Conservation (phyloP, 1,284 basidiomycete genomes). For the Entoloma clypeatum region DNA sequence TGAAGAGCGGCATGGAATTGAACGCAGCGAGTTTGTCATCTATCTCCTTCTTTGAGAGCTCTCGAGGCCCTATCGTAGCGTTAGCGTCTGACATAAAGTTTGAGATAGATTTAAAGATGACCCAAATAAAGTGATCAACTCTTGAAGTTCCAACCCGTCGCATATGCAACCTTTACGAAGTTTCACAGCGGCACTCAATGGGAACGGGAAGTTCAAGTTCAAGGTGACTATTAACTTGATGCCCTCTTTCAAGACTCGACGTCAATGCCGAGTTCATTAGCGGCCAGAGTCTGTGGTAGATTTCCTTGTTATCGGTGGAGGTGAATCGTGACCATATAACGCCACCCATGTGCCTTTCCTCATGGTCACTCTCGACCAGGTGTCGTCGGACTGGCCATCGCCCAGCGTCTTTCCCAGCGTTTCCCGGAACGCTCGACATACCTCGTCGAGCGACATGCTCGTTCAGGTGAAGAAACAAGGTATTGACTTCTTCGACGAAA, state of each 20-base stretch:
- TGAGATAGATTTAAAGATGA: background rate
- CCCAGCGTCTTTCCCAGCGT: slow-evolving; percentile 65
- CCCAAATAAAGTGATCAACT: background rate
- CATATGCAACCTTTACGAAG: slow-evolving; percentile 42
- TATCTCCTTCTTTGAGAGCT: slow-evolving; percentile 33
- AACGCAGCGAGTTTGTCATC: slow-evolving; percentile 48
- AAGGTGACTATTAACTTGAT: slow-evolving; percentile 40
- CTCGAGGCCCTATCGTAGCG: slow-evolving; percentile 34
- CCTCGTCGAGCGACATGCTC: slow-evolving; percentile 77
- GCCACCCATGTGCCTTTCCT: slow-evolving; percentile 1
- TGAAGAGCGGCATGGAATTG: slow-evolving; percentile 82
- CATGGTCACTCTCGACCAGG: slow-evolving; percentile 40
- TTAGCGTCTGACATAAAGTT: slow-evolving; percentile 16
- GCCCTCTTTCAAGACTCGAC: slow-evolving; percentile 1
- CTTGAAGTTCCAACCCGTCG: background rate
- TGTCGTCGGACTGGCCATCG: slow-evolving; percentile 86
- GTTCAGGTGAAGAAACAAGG: slow-evolving; percentile 83
- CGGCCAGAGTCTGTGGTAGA: slow-evolving; percentile 78
- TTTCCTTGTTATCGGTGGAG: slow-evolving; percentile 90
- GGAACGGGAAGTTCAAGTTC: slow-evolving; percentile 53
- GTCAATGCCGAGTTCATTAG: slow-evolving; percentile 29
- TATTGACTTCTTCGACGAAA: slow-evolving; percentile 26
- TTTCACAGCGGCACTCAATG: slow-evolving; percentile 58
- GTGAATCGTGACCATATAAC: slow-evolving; percentile 33
- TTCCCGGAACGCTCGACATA: slow-evolving; percentile 77